These are phyloP conservation scores for Fibroporia radiculosa DNA, from an alignment of 768 basidiomycete species.

Conservation along the genomic window DNA sequence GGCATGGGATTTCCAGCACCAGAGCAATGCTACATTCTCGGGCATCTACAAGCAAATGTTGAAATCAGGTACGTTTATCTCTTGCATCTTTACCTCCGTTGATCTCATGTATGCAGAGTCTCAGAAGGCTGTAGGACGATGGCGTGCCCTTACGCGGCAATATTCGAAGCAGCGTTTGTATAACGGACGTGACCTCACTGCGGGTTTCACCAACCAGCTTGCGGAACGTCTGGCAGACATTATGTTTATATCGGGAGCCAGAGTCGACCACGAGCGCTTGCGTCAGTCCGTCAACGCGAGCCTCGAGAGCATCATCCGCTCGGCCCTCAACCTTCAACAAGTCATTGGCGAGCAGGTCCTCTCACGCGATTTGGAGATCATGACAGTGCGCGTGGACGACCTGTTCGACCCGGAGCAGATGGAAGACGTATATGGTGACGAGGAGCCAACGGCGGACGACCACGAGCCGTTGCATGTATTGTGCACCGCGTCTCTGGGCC, in stretches of 20 bases:
- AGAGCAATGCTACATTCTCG: constrained; percentile 11
- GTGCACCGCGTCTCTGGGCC: constrained; percentile 31
- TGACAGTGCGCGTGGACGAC: constrained; percentile 7
- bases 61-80: constrained; percentile 10
- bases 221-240: constrained; percentile 15
- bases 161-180: constrained; percentile 15
- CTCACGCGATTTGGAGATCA: constrained; percentile 12
- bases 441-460: neutral
- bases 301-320: constrained; percentile 9
- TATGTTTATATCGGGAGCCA: constrained; percentile 10
- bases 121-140: constrained; percentile 10
- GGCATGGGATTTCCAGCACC: constrained; percentile 13
- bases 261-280: constrained; percentile 6
- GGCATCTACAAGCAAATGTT: constrained; percentile 13
- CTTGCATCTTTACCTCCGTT: neutral
- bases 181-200: constrained; percentile 14
- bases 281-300: neutral
- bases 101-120: constrained; percentile 2
- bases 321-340: constrained; percentile 12
- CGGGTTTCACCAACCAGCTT: constrained; percentile 12
- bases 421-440: constrained; percentile 10
- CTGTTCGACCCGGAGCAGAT: constrained; percentile 2
- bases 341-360: constrained; percentile 11
- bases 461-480: constrained; percentile 19
- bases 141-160: constrained; percentile 13